These are phyloP conservation scores for Pythium aquatile DNA, from an alignment of 352 stramenopile species.

Conservation along the genomic window DNA sequence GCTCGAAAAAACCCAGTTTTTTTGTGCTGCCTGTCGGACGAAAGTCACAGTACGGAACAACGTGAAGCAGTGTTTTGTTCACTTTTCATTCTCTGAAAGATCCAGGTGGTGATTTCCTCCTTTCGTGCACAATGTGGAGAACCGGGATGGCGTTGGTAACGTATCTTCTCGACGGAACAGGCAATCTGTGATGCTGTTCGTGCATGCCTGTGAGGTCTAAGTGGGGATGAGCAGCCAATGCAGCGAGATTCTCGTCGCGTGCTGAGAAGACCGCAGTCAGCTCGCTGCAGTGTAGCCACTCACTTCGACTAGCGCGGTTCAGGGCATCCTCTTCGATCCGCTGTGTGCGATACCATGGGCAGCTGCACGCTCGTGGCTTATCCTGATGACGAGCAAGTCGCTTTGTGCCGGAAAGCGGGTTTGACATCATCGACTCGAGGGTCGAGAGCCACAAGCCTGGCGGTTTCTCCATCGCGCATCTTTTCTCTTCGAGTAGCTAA, in stretches of 20 bases:
- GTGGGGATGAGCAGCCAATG: not conserved
- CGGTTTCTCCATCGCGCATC: not conserved
- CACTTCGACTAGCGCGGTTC: not conserved
- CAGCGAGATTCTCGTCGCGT: not conserved
- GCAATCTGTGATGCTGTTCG: not conserved
- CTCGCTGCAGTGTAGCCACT: not conserved
- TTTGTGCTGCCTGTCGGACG: no score
- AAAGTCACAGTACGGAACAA: no score
- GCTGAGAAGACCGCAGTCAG: not conserved
- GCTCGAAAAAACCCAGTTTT: not conserved
- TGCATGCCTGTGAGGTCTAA: not conserved
- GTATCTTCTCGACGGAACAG: no score
- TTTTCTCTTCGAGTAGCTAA: not conserved
- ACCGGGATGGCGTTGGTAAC: no score
- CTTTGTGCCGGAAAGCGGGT: not conserved
- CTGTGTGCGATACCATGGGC: not conserved
- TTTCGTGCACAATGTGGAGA: no score
- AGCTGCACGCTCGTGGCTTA: not conserved
- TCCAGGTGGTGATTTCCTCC: not conserved
- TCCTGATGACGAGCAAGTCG: not conserved
- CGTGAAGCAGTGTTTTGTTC: no score
- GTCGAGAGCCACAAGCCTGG: not conserved
- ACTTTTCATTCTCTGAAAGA: no score
- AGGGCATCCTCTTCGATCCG: not conserved
- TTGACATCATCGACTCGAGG: not conserved